Percentiles rank a stretch among this genome's conserved stretches.
These are phyloP conservation scores for Micractinium conductrix DNA, from an alignment of 139 green algal genomes.

Conservation along the genomic window DNA sequence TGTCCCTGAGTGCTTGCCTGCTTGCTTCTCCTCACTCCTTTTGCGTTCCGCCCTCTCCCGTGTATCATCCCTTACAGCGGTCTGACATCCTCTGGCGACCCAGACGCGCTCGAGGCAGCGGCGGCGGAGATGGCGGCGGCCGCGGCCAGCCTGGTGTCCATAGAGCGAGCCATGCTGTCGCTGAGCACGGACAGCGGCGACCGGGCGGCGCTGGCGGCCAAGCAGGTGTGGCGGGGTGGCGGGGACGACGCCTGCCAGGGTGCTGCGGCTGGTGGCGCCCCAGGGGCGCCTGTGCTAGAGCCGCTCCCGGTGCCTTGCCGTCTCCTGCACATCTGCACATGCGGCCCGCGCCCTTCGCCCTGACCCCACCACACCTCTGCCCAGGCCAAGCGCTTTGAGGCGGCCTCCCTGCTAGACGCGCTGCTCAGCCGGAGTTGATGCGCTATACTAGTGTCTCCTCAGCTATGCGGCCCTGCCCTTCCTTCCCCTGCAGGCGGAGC, in stretches of 20 bases:
- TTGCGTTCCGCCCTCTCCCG: no score
- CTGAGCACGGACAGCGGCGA: constrained; percentile 38
- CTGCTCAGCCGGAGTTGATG: neutral
- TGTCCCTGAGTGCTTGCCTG: no score
- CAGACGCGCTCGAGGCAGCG: constrained; percentile 79
- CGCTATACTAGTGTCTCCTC: no score
- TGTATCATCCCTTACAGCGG: constrained; percentile 16
- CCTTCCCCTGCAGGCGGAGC: constrained; percentile 26
- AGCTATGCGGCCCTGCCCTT: neutral
- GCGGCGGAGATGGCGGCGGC: constrained; percentile 87
- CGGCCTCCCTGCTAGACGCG: neutral
- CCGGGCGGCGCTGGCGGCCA: constrained; percentile 25
- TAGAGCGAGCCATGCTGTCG: constrained; percentile 81
- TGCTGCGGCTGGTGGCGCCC: no score
- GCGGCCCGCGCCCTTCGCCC: no score
- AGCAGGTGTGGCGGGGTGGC: constrained; percentile 2
- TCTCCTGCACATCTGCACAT: no score
- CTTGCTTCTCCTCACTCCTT: neutral
- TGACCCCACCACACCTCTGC: no score
- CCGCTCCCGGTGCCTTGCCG: no score
- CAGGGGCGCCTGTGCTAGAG: no score
- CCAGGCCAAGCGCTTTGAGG: neutral
- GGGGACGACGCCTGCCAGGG: no score
- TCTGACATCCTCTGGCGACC: constrained; percentile 52
- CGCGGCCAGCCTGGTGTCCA: constrained; percentile 74